Percentiles rank a stretch among this genome's conserved stretches.
phyloP scores from a whole-genome alignment of 2,329 filamentous ascomycete genomes.

The Didymella lethalis region DNA sequence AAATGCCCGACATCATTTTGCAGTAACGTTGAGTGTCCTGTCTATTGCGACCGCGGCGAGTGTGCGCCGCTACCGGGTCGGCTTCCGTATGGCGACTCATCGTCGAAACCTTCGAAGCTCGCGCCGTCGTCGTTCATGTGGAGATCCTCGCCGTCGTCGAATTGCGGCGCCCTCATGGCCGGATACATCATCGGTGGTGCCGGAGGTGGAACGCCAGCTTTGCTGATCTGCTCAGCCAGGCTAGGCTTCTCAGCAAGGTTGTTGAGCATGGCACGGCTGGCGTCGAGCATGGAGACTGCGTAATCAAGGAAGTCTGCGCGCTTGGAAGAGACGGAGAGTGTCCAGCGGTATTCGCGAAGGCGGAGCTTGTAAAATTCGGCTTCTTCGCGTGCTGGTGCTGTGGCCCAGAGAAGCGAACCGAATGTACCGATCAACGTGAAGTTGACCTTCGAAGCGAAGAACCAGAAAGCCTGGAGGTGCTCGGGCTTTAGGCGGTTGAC shows the following conservation, averaged over 20 bases:
- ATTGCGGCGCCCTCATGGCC: slow-evolving; percentile 33
- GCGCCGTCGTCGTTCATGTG: slow-evolving; percentile 41
- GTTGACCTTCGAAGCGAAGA: slow-evolving; percentile 85
- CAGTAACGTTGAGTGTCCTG: not conserved
- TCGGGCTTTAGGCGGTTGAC: slow-evolving; percentile 88
- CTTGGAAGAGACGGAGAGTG: slow-evolving; percentile 83
- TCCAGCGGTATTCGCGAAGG: slow-evolving; percentile 92
- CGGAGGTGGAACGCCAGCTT: slow-evolving; percentile 47
- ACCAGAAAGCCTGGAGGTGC: slow-evolving; percentile 93
- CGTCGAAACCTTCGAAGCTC: slow-evolving; percentile 46
- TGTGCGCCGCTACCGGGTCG: slow-evolving; percentile 32
- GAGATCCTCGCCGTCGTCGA: slow-evolving; percentile 34
- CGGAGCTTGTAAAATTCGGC: slow-evolving; percentile 90
- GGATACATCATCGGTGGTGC: slow-evolving; percentile 35
- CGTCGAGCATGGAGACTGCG: slow-evolving; percentile 57
- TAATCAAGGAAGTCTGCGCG: slow-evolving; percentile 63
- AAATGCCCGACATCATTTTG: slow-evolving; percentile 8
- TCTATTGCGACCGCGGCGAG: slow-evolving; percentile 32
- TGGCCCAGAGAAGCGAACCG: slow-evolving; percentile 87
- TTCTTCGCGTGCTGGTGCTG: slow-evolving; percentile 85
- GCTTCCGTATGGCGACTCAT: slow-evolving; percentile 37
- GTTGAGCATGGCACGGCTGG: slow-evolving; percentile 54
- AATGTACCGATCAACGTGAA: slow-evolving; percentile 96
- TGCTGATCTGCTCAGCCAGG: slow-evolving; percentile 50
- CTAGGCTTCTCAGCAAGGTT: slow-evolving; percentile 56